Evolutionary conservation across 768 basidiomycete genomes (phyloP), one percentile per base, ranked within the genome.

Genomic region (Coprinopsis strossmayeri): DNA sequence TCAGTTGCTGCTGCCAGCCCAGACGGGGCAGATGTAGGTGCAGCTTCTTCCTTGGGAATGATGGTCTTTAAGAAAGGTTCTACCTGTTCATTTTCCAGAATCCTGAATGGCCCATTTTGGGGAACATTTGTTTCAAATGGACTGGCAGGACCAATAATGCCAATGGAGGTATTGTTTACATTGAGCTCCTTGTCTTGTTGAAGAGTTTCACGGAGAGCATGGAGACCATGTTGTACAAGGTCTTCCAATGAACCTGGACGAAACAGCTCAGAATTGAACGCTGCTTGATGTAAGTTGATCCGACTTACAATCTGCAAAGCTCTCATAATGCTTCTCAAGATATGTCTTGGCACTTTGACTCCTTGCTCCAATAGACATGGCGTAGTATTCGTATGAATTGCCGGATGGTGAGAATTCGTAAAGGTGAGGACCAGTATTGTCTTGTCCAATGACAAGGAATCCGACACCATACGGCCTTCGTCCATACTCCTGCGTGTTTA

Each of bases 311-410:
- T 91, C 83, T 3, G 76, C 74, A 61, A 97, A 99, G 58, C 74
- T 79, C 64, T 90, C 86, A 59, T 82, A 96, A 61, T 98, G 83
- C 65, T 87, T 91, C 73, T 99, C 96, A 30, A 99, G 74, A 65
- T 98, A 99, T 11, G 96, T 99, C 70, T 97, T 98, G 43, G 96
- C 95, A 57, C 91, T 95, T 69, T 99, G 96, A 67, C 89, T 93
- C 44, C 96, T 82, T 12, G 95, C 95, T 45, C 96, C 96, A 66
- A 99, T 99, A 34, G 93, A 95, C 81, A 97, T 94, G 41, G 96
- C 96, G 63, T 83, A 91, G 69, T 97, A 99, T 65, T 98, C 95
- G 63, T 95, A 97, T 18, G 91, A 91, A 62, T 90, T 94, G 17
- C 96, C 96, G 0, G 94, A 89, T 0, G 96, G 96, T 1, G 94